Conservation (phyloP, 768 basidiomycete genomes). For the Tulasnella calospora region DNA sequence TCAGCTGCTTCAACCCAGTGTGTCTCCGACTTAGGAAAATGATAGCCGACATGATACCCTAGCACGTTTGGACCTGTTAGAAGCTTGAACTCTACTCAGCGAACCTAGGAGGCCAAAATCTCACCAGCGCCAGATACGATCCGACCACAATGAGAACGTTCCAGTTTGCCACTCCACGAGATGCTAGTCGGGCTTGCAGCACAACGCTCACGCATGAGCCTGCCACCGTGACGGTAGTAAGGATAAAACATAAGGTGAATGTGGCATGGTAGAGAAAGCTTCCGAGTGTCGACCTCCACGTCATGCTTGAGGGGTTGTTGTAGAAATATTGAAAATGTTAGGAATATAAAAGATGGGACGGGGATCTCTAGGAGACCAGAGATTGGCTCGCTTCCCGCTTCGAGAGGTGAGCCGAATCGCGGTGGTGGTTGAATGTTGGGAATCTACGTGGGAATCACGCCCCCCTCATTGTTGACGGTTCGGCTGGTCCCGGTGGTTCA, state of each 20-base stretch:
- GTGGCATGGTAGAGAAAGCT: constrained; percentile 22
- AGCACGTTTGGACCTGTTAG: neutral
- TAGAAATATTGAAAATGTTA: neutral
- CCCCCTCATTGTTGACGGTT: too few relatives aligned
- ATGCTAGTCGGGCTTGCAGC: constrained; percentile 25
- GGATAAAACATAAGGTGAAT: constrained; percentile 19
- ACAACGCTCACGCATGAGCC: constrained; percentile 26
- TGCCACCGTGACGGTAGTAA: constrained; percentile 12
- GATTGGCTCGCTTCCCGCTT: neutral
- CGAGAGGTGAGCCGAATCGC: neutral
- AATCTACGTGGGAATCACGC: neutral
- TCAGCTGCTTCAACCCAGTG: constrained; percentile 13
- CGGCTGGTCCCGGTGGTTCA: too few relatives aligned
- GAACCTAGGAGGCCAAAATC: neutral
- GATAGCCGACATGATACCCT: constrained; percentile 22
- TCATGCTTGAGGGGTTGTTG: neutral
- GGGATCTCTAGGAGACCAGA: neutral
- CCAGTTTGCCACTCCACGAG: constrained; percentile 23
- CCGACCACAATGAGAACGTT: constrained; percentile 28
- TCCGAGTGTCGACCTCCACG: neutral
- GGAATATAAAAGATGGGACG: neutral
- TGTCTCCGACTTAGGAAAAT: constrained; percentile 26
- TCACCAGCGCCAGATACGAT: constrained; percentile 27
- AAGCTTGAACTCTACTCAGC: neutral
- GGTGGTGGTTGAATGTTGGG: neutral